Evolutionary conservation across 352 stramenopile species (phyloP).

Genomic region (Saprolegnia diclina): DNA sequence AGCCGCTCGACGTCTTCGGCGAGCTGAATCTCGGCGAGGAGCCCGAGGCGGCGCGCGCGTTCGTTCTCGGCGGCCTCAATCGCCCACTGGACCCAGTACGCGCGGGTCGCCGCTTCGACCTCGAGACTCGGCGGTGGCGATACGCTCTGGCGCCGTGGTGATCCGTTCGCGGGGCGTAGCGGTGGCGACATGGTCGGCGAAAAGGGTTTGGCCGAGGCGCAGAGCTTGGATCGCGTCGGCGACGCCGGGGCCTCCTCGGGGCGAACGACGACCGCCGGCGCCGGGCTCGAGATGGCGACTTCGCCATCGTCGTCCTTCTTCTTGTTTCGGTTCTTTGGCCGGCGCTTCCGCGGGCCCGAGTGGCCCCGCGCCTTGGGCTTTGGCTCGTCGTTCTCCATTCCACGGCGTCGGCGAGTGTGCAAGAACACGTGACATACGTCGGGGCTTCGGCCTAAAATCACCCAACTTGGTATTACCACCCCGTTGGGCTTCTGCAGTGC

Average conservation of each 20-base stretch:
- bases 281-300: neutral
- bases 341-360: conserved; percentile 30
- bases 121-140: conserved; percentile 14
- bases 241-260: neutral
- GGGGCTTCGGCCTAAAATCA: neutral
- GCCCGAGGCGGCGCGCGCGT: conserved; percentile 50
- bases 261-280: neutral
- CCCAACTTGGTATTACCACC: neutral
- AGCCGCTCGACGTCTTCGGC: conserved; percentile 71
- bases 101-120: conserved; percentile 30
- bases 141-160: neutral
- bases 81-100: conserved; percentile 77
- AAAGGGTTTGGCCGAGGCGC: conserved; percentile 37
- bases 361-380: conserved; percentile 17
- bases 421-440: neutral
- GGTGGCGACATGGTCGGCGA: conserved; percentile 27
- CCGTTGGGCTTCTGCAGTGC: too few species aligned
- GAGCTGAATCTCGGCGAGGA: conserved; percentile 60
- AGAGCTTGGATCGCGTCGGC: conserved; percentile 25
- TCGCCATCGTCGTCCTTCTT: conserved; percentile 1
- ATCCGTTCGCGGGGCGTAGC: neutral
- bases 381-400: neutral
- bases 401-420: neutral
- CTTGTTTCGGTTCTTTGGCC: conserved; percentile 43
- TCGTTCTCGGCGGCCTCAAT: conserved; percentile 79